A percentile compares a stretch with the other conserved stretches of the same genome.
These are phyloP conservation scores for Emergomyces orientalis DNA, from an alignment of 2,329 filamentous ascomycete species.

Conservation along the genomic window DNA sequence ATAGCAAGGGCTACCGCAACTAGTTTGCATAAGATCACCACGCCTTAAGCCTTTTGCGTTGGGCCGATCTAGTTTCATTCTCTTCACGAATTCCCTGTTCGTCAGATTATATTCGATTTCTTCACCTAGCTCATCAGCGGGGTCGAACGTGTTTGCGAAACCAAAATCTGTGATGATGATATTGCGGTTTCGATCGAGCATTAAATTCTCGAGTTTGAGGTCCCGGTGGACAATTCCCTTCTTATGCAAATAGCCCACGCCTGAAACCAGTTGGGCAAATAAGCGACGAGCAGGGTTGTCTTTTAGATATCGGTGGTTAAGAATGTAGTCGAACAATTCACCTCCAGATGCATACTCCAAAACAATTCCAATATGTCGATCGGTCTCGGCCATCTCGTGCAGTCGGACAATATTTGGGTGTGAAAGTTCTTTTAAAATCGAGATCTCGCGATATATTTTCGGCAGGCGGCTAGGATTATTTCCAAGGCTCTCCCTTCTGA, in stretches of 20 bases:
- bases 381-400: constrained; percentile 97
- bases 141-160: constrained; percentile 95
- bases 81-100: constrained; percentile 81
- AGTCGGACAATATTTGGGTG: constrained; percentile 95
- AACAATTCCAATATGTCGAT: constrained; percentile 94
- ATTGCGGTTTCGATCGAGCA: constrained; percentile 92
- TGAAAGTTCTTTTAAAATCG: constrained; percentile 75
- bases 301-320: constrained; percentile 93
- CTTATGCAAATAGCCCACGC: constrained; percentile 94
- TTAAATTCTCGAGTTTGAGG: constrained; percentile 88
- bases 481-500: constrained; percentile 82
- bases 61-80: constrained; percentile 71
- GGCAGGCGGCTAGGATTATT: constrained; percentile 79
- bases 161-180: constrained; percentile 99
- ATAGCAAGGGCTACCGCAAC: constrained; percentile 96
- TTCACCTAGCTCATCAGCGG: constrained; percentile 74
- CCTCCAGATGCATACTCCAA: constrained; percentile 96
- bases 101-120: constrained; percentile 81
- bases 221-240: constrained; percentile 98
- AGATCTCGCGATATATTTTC: constrained; percentile 96
- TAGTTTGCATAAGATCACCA: constrained; percentile 97
- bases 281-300: constrained; percentile 81
- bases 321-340: constrained; percentile 95
- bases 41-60: constrained; percentile 66
- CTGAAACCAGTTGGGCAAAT: constrained; percentile 91